Percentiles rank a stretch among this genome's conserved stretches.
phyloP scores from a whole-genome alignment of 306 rosid genomes.

The Hippophae rhamnoides region DNA sequence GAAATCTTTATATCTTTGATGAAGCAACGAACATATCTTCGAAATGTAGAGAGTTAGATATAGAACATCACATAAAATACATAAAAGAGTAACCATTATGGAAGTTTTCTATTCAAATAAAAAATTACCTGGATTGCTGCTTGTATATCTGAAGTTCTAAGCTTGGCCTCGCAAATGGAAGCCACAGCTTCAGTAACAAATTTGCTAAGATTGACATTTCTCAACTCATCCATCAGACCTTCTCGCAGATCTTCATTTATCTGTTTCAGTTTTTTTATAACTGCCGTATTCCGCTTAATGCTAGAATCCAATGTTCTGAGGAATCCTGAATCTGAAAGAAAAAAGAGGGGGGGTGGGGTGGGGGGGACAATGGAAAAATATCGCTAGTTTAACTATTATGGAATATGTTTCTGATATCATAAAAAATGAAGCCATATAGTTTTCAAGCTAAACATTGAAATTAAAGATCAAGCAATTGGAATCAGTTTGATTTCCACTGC shows the following conservation, averaged over 20 bases:
- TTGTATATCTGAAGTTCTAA: constrained; percentile 82
- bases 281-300: constrained; percentile 92
- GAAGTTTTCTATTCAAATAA: constrained; percentile 1
- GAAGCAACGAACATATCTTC: constrained; percentile 96
- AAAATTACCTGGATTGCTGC: constrained; percentile 85
- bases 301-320: constrained; percentile 91
- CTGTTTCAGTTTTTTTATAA: constrained; percentile 91
- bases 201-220: constrained; percentile 86
- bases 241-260: constrained; percentile 95
- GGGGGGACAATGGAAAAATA: too few species aligned
- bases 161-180: constrained; percentile 91
- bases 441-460: too few species aligned
- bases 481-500: too few species aligned
- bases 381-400: too few species aligned
- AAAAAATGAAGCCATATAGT: too few species aligned
- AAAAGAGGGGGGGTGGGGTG: background rate
- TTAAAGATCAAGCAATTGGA: too few species aligned
- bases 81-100: background rate
- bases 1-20: constrained; percentile 95
- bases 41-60: constrained; percentile 19
- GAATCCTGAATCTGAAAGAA: constrained; percentile 62
- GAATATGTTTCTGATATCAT: too few species aligned
- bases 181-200: constrained; percentile 98
- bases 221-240: constrained; percentile 75
- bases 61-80: constrained; percentile 5